Conservation (phyloP, 2,329 filamentous ascomycete genomes). For the Fusarium foetens region DNA sequence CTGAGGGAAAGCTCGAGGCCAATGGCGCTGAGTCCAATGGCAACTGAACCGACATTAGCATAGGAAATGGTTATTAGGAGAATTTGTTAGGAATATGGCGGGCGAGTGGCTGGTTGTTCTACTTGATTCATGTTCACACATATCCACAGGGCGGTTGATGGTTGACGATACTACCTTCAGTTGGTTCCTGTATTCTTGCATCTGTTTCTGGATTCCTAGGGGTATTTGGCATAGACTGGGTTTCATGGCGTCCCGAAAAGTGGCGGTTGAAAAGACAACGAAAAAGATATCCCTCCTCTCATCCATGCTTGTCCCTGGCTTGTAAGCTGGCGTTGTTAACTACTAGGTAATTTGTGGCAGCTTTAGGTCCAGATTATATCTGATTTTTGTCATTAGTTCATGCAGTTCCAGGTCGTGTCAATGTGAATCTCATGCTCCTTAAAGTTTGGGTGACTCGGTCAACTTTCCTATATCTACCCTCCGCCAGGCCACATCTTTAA, state of each 20-base stretch:
- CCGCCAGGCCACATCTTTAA: neutral
- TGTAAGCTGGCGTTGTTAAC: neutral
- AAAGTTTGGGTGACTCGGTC: neutral
- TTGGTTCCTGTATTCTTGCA: conserved; percentile 31
- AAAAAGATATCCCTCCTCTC: conserved; percentile 24
- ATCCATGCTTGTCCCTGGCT: neutral
- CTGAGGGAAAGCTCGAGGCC: conserved; percentile 68
- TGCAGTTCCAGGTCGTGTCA: neutral
- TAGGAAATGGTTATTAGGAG: neutral
- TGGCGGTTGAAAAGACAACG: conserved; percentile 28
- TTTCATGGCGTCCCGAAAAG: conserved; percentile 38
- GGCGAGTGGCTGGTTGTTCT: neutral
- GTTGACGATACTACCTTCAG: conserved; percentile 6
- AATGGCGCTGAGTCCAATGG: conserved; percentile 47
- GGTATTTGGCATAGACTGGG: conserved; percentile 35
- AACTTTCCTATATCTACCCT: neutral
- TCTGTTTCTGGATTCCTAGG: conserved; percentile 36
- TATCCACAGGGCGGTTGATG: conserved; percentile 15
- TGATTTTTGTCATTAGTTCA: neutral
- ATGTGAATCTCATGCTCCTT: neutral
- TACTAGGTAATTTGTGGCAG: neutral
- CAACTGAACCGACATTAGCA: conserved; percentile 18
- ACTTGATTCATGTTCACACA: conserved; percentile 4
- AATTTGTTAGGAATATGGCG: neutral
- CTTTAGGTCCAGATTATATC: neutral